Percentiles rank a stretch among this genome's conserved stretches.
phyloP scores from a whole-genome alignment of 192 early-diverging fungal species.

The Diversispora epigaea region DNA sequence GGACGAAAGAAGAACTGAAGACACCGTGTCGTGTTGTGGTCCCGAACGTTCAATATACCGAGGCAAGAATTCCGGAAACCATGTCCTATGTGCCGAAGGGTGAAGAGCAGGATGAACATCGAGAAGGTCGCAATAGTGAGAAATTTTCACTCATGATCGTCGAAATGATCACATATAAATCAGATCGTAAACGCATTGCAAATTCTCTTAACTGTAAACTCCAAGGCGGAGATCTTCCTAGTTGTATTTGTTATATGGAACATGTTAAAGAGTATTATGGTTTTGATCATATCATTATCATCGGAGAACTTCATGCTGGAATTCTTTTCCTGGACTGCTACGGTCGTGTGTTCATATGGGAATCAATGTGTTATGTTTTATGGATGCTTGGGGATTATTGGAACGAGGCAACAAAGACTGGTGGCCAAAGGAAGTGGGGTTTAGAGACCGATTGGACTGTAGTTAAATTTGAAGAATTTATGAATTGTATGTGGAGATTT shows the following conservation, averaged over 20 bases:
- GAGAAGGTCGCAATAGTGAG: constrained; percentile 13
- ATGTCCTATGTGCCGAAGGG: constrained; percentile 10
- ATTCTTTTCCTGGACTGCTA: constrained; percentile 18
- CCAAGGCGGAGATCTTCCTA: neutral
- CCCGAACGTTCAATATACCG: neutral
- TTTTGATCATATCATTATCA: constrained; percentile 23
- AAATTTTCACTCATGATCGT: constrained; percentile 10
- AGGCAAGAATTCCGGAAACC: constrained; percentile 23
- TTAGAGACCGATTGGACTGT: constrained; percentile 24
- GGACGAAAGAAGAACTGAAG: constrained; percentile 1
- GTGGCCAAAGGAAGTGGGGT: constrained; percentile 6
- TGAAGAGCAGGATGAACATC: constrained; percentile 12
- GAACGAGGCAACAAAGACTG: constrained; percentile 25
- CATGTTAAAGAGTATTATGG: constrained; percentile 13
- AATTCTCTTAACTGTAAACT: neutral
- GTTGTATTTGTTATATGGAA: constrained; percentile 5
- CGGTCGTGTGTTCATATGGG: constrained; percentile 21
- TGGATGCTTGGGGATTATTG: constrained; percentile 25
- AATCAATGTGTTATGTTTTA: constrained; percentile 26
- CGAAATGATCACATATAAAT: too few relatives aligned
- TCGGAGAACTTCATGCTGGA: constrained; percentile 11
- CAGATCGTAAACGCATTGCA: constrained; percentile 2
- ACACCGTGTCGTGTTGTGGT: constrained; percentile 13
- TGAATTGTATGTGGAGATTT: constrained; percentile 25
- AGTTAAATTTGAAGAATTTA: constrained; percentile 27